Percentiles rank a stretch among this genome's conserved stretches.
phyloP scores from a whole-genome alignment of 345 rosid species.

The Zanthoxylum bungeanum region DNA sequence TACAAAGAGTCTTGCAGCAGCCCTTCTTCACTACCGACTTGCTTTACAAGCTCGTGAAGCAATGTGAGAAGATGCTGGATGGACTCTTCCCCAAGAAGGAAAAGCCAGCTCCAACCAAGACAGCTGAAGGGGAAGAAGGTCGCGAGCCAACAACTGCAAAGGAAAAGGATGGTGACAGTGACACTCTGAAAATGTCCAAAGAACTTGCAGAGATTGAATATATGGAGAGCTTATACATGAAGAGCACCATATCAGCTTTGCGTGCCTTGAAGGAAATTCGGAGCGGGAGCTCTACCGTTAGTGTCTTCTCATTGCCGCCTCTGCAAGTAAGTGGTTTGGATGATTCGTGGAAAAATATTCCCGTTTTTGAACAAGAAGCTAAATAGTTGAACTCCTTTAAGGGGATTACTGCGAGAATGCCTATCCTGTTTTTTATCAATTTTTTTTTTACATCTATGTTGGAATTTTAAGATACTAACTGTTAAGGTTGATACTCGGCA shows the following conservation, averaged over 20 bases:
- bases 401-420: background rate
- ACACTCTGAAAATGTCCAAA: constrained; percentile 31
- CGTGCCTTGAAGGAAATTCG: constrained; percentile 74
- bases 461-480: constrained; percentile 31
- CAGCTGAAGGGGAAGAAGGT: constrained; percentile 22
- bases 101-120: constrained; percentile 25
- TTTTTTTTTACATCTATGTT: constrained; percentile 13
- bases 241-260: constrained; percentile 77
- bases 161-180: constrained; percentile 15
- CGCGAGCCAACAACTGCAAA: constrained; percentile 39
- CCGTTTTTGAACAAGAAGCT: constrained; percentile 75
- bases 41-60: constrained; percentile 76
- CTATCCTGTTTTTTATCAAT: background rate
- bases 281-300: constrained; percentile 82
- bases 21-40: constrained; percentile 93
- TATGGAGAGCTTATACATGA: constrained; percentile 75
- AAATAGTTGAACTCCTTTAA: constrained; percentile 31
- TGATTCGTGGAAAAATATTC: constrained; percentile 72
- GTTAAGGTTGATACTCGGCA: no score
- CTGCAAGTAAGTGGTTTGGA: constrained; percentile 63
- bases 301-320: constrained; percentile 84
- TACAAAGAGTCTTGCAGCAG: constrained; percentile 84
- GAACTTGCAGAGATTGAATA: constrained; percentile 64
- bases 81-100: constrained; percentile 47
- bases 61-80: constrained; percentile 82